Evolutionary conservation across 148 eudicot species (phyloP).

Genomic region (Talinum fruticosum): DNA sequence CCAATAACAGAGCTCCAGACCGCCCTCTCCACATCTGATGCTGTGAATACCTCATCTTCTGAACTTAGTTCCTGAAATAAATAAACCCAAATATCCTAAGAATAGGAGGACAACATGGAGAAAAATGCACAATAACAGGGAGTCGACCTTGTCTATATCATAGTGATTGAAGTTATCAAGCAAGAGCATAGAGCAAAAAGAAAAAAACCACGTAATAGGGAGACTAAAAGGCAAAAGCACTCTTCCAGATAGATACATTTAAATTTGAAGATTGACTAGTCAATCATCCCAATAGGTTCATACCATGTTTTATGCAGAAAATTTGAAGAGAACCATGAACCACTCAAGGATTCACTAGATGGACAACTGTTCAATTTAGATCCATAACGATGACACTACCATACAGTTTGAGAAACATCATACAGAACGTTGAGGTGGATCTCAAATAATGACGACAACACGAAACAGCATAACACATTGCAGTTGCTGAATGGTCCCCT

Average conservation of each 20-base stretch:
- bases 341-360: too few species aligned
- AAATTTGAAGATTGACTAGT: too few species aligned
- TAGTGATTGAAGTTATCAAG: not conserved
- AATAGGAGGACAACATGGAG: not conserved
- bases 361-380: not conserved
- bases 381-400: not conserved
- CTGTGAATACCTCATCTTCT: conserved; percentile 52
- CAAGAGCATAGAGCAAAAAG: too few species aligned
- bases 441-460: not conserved
- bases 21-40: conserved; percentile 90
- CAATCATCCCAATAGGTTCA: too few species aligned
- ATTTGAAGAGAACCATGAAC: not conserved
- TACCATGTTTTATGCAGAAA: not conserved
- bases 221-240: too few species aligned
- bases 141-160: not conserved
- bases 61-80: conserved; percentile 56
- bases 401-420: too few species aligned
- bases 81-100: not conserved
- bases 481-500: too few species aligned
- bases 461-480: too few species aligned
- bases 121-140: not conserved
- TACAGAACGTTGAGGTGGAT: not conserved
- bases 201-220: too few species aligned
- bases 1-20: conserved; percentile 70
- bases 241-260: too few species aligned